Base-by-base conservation (phyloP, 148 eudicot species). In the Fagopyrum tataricum region DNA sequence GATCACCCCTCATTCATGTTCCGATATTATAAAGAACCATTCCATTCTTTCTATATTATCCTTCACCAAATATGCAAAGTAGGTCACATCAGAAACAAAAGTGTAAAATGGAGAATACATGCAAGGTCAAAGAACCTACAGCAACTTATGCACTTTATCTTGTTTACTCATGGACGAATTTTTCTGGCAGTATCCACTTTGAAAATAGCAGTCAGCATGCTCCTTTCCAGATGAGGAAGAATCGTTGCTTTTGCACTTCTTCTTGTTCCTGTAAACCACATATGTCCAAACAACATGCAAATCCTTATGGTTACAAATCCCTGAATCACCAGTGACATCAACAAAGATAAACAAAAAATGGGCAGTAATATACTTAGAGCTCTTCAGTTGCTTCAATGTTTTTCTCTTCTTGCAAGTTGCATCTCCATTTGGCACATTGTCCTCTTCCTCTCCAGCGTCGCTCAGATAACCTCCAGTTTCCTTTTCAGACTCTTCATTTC, bases 381-480 rank as follows among this genome's bases (percentile, higher is more conserved):
- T 81, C 79, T 78, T 78, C 76, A 79, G 77, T 61, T 78, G 82
- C 59, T 75, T 76, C n/a, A 84, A 72, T 39, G 89, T 85, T 84
- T 92, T 92, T 82, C 93, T 82, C 81, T 92, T 88, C 81, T 82
- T 92, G 59, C 84, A 79, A 64, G 58, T 55, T 17, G 74, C 70
- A 70, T 80, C 77, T 75, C 76, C 40, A 43, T 73, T 79, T 41
- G 81, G 53, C 21, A 76, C 67, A 58, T 48, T 77, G 40, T 79
- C 81, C 51, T 71, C 79, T 23, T 82, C 82, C 71, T 81, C 82
- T 48, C 82, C 85, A 59, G 67, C 7, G 80, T 83, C 88, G 84
- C 83, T 86, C 74, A 71, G 75, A 71, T 84, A 80, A 69, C 83
- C 88, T 42, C 79, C 87, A n/a, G 82, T 76, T 86, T 87, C 91